These are phyloP conservation scores for Colletotrichum horii DNA, from an alignment of 2,329 filamentous ascomycete genomes.

Conservation along the genomic window DNA sequence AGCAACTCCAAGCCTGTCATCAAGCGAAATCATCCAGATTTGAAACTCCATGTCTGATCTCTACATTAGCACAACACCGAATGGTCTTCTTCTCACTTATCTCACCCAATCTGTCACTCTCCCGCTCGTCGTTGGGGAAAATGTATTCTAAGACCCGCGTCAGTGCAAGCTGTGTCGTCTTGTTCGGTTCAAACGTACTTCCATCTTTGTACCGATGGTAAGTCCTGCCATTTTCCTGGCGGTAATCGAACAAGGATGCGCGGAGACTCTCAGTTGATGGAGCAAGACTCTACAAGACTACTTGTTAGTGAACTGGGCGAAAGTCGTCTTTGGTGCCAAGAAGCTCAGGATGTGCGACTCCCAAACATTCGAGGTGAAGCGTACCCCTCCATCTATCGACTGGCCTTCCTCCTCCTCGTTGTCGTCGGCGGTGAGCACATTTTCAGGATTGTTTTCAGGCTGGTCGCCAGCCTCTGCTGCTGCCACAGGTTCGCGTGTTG, in stretches of 20 bases:
- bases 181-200: background rate
- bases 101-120: background rate
- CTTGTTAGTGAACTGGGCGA: background rate
- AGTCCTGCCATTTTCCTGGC: constrained; percentile 42
- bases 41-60: background rate
- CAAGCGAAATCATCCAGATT: background rate
- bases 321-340: background rate
- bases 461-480: background rate
- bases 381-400: background rate
- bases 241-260: constrained; percentile 32
- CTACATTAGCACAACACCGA: background rate
- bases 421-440: background rate
- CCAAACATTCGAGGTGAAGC: background rate
- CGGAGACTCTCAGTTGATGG: background rate
- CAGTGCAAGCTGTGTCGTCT: background rate
- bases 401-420: background rate
- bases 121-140: background rate
- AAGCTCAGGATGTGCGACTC: background rate
- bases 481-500: background rate
- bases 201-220: constrained; percentile 32
- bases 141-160: background rate
- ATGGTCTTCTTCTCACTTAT: background rate
- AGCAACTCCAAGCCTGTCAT: background rate
- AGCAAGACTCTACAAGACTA: background rate
- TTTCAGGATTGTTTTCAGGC: background rate